Evolutionary conservation across 331 rosid genomes (phyloP).

Genomic region (Malus hybrid): DNA sequence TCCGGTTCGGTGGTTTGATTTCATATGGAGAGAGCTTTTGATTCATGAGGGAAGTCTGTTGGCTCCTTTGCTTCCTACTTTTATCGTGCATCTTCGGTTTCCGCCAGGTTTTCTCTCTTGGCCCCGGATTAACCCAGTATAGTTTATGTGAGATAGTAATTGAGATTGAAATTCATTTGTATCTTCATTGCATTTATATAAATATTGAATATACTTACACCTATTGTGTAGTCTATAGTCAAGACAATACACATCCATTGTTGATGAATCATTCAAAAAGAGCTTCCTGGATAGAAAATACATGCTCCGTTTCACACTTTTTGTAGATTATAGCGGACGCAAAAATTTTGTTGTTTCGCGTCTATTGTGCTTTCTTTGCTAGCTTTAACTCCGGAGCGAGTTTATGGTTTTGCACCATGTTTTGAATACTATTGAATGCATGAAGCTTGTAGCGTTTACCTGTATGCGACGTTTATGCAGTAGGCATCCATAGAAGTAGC

Average conservation of each 20-base stretch:
- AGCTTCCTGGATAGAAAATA: slow-evolving; percentile 26
- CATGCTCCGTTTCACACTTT: background rate
- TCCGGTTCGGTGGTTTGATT: background rate
- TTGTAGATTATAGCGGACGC: slow-evolving; percentile 6
- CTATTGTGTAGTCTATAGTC: slow-evolving; percentile 15
- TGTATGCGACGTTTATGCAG: background rate
- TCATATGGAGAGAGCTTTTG: background rate
- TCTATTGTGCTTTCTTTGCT: background rate
- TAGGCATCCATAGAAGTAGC: background rate
- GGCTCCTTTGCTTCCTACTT: background rate
- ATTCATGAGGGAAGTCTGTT: background rate
- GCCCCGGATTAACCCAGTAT: background rate
- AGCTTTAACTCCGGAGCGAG: background rate
- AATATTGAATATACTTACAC: slow-evolving; percentile 32
- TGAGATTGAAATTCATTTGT: slow-evolving; percentile 4
- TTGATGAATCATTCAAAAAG: slow-evolving; percentile 11
- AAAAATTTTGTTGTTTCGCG: slow-evolving; percentile 10
- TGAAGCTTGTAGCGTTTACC: background rate
- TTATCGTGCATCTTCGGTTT: background rate
- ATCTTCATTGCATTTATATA: slow-evolving; percentile 8
- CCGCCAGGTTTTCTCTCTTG: background rate
- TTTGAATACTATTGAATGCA: background rate
- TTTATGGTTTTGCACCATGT: background rate
- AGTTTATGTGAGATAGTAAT: slow-evolving; percentile 2
- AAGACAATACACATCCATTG: slow-evolving; percentile 9